A percentile compares a stretch with the other conserved stretches of the same genome.
Evolutionary conservation across 2,329 filamentous ascomycete genomes (phyloP).

Genomic region (Exophiala lecanii-corni): DNA sequence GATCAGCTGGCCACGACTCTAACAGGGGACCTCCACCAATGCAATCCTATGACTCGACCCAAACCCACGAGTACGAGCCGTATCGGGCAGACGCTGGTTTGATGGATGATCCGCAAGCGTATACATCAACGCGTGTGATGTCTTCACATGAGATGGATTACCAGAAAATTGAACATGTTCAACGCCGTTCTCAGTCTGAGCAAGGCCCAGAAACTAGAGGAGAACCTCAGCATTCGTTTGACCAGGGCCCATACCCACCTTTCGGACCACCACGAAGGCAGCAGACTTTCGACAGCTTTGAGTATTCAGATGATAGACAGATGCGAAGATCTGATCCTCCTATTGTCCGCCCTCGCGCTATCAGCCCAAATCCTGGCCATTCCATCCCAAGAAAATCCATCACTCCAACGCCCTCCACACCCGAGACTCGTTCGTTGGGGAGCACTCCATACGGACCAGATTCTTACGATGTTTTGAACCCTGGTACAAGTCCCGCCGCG

Average conservation of each 20-base stretch:
- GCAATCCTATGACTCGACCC: slow-evolving; percentile 3
- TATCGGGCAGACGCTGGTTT: slow-evolving; percentile 2
- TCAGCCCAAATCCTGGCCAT: slow-evolving; percentile 39
- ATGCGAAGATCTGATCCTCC: slow-evolving; percentile 30
- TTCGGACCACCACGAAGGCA: slow-evolving; percentile 14
- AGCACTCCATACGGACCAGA: slow-evolving; percentile 57
- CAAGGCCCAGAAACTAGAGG: neutral
- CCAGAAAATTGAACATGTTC: neutral
- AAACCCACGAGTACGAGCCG: slow-evolving; percentile 3
- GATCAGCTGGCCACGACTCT: slow-evolving; percentile 11
- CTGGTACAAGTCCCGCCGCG: slow-evolving; percentile 34
- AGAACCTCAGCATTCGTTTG: neutral
- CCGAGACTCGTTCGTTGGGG: slow-evolving; percentile 36
- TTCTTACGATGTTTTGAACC: slow-evolving; percentile 57
- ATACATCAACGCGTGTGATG: neutral
- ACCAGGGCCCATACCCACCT: neutral
- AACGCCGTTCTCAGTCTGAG: neutral
- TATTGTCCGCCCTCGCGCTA: slow-evolving; percentile 37
- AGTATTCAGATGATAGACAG: slow-evolving; percentile 18
- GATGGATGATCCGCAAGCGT: neutral
- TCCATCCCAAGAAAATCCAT: slow-evolving; percentile 52
- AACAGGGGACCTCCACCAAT: slow-evolving; percentile 4
- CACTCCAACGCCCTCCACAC: slow-evolving; percentile 49
- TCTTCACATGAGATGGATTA: neutral
- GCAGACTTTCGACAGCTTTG: slow-evolving; percentile 18